These are phyloP conservation scores for Magnolia officinalis DNA, from an alignment of 164 flowering plant genomes.

Conservation along the genomic window DNA sequence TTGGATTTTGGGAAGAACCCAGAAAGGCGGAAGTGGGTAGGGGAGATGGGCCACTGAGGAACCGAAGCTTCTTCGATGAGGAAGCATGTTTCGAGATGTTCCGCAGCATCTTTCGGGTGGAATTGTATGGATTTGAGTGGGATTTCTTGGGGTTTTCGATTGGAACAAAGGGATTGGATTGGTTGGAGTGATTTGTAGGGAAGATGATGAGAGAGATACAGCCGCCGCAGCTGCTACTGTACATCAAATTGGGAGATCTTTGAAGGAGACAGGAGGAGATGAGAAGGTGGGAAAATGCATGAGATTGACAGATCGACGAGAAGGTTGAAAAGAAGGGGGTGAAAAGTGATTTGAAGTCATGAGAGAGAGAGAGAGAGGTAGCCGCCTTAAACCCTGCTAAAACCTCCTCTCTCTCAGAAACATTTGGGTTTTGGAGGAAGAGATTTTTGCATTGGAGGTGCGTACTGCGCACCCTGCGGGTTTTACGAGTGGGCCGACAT, in stretches of 20 bases:
- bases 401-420: neutral
- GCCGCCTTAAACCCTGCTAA: conserved; percentile 11
- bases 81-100: conserved; percentile 28
- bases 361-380: neutral
- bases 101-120: conserved; percentile 42
- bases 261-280: neutral
- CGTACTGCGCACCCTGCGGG: neutral
- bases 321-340: neutral
- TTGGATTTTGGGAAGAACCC: conserved; percentile 7
- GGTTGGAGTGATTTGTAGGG: conserved; percentile 7
- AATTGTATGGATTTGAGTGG: neutral
- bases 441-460: neutral
- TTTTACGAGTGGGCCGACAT: neutral
- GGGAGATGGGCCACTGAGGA: neutral
- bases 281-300: neutral
- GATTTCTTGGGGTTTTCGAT: neutral
- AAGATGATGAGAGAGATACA: neutral
- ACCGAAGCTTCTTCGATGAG: conserved; percentile 22
- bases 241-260: conserved; percentile 8
- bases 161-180: neutral
- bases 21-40: conserved; percentile 8
- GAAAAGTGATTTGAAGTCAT: neutral
- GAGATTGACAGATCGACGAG: neutral
- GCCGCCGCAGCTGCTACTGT: neutral
- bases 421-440: neutral